phyloP scores from a whole-genome alignment of 352 stramenopile genomes.

The Phytophthora podocarpi region DNA sequence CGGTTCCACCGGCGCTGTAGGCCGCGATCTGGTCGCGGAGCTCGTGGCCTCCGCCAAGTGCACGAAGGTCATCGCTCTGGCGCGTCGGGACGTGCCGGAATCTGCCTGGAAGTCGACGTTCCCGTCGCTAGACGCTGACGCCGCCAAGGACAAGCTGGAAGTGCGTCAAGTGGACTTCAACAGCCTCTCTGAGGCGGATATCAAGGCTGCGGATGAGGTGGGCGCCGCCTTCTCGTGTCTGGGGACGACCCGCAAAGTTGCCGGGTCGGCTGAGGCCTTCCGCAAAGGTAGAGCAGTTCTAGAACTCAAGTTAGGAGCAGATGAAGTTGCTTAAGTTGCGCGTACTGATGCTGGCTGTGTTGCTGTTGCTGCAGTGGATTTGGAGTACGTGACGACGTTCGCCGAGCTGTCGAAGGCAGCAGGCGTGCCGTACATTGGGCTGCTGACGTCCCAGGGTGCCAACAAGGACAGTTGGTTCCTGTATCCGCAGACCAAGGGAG shows the following conservation, averaged over 20 bases:
- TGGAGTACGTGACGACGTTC: slow-evolving; percentile 71
- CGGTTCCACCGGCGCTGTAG: slow-evolving; percentile 74
- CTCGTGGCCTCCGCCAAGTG: slow-evolving; percentile 68
- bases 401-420: slow-evolving; percentile 52
- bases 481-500: slow-evolving; percentile 79
- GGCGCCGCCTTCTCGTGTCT: slow-evolving; percentile 76
- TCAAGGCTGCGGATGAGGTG: slow-evolving; percentile 49
- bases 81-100: slow-evolving; percentile 63
- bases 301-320: not conserved
- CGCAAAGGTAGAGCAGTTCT: slow-evolving; percentile 54
- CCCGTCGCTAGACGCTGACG: slow-evolving; percentile 44
- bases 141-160: slow-evolving; percentile 61
- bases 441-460: slow-evolving; percentile 62
- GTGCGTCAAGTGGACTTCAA: slow-evolving; percentile 69
- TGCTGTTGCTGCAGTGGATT: slow-evolving; percentile 51
- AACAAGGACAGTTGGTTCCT: slow-evolving; percentile 83
- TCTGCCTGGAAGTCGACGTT: slow-evolving; percentile 53
- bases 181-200: slow-evolving; percentile 36
- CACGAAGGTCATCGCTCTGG: slow-evolving; percentile 70
- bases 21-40: slow-evolving; percentile 71
- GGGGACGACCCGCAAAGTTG: slow-evolving; percentile 73
- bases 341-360: slow-evolving; percentile 2
- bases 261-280: slow-evolving; percentile 69
- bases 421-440: slow-evolving; percentile 61
- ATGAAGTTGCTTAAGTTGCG: slow-evolving; percentile 5